Percentiles rank a stretch among this genome's conserved stretches.
Evolutionary conservation across 2,329 filamentous ascomycete species (phyloP).

Genomic region (Fusarium equiseti): DNA sequence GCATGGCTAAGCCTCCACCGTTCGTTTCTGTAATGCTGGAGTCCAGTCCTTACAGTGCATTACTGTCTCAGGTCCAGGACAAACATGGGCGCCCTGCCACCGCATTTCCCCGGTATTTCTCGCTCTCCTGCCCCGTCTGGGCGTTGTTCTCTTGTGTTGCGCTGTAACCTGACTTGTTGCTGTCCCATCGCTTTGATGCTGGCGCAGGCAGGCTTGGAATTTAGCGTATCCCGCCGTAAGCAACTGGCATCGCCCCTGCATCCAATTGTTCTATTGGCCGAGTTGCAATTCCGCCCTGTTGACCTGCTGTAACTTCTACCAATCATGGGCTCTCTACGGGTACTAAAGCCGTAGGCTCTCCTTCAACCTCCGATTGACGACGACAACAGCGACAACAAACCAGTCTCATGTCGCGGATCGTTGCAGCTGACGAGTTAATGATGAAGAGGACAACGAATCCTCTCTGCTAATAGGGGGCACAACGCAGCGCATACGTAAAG

Average conservation of each 20-base stretch:
- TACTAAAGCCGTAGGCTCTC: slow-evolving; percentile 36
- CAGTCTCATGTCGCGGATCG: slow-evolving; percentile 32
- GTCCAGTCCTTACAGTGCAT: not conserved
- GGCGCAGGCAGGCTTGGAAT: slow-evolving; percentile 19
- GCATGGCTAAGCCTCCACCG: slow-evolving; percentile 33
- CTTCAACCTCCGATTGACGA: slow-evolving; percentile 30
- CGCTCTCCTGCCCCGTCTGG: not conserved
- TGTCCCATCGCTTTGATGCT: slow-evolving; percentile 6
- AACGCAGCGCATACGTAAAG: slow-evolving; percentile 9
- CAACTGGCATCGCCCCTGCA: slow-evolving; percentile 32
- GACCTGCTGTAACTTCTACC: slow-evolving; percentile 21
- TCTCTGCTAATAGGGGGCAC: slow-evolving; percentile 1
- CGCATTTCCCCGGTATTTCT: slow-evolving; percentile 4
- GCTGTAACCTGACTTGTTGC: slow-evolving; percentile 1
- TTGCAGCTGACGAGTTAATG: slow-evolving; percentile 39
- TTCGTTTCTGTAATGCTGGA: not conserved
- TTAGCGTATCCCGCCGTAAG: slow-evolving; percentile 34
- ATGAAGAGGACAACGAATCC: slow-evolving; percentile 35
- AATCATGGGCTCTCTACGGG: slow-evolving; percentile 26
- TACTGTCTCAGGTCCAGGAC: not conserved
- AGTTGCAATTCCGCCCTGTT: slow-evolving; percentile 23
- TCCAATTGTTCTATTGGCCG: slow-evolving; percentile 33
- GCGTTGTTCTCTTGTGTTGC: not conserved
- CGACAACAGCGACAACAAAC: slow-evolving; percentile 26
- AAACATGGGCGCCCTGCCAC: slow-evolving; percentile 2